A percentile compares a stretch with the other conserved stretches of the same genome.
phyloP scores from a whole-genome alignment of 306 rosid species.

The Boehmeria nivea region DNA sequence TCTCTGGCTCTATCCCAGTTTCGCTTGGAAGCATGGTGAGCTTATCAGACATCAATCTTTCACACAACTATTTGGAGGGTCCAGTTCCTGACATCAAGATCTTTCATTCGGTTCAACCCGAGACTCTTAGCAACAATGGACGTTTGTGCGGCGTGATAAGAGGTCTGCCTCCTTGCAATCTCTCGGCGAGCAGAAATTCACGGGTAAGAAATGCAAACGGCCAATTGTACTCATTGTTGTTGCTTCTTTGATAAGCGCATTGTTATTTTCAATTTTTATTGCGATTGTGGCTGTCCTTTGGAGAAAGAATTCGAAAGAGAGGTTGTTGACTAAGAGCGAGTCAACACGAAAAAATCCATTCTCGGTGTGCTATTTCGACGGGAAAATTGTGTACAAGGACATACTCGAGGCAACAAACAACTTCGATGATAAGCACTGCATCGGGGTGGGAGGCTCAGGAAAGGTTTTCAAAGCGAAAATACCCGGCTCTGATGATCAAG shows the following conservation, averaged over 20 bases:
- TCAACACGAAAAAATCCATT: no score
- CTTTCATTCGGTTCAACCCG: neutral
- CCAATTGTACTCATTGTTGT: neutral
- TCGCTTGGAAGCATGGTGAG: conserved; percentile 13
- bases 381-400: conserved; percentile 7
- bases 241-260: neutral
- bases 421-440: conserved; percentile 13
- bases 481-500: conserved; percentile 15
- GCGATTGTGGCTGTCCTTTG: neutral
- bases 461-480: conserved; percentile 18
- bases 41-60: conserved; percentile 29
- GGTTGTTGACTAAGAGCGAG: conserved; percentile 5
- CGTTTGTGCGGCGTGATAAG: conserved; percentile 2
- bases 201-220: neutral
- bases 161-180: conserved; percentile 1
- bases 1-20: conserved; percentile 34
- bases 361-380: conserved; percentile 6
- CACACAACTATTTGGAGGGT: conserved; percentile 27
- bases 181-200: neutral
- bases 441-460: conserved; percentile 21
- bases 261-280: neutral
- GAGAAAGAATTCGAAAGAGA: neutral
- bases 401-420: no score
- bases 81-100: conserved; percentile 20
- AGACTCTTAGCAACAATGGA: conserved; percentile 22